Evolutionary conservation across 2,329 filamentous ascomycete species (phyloP), one percentile per base, ranked within the genome.

Genomic region (Shiraia sp.): DNA sequence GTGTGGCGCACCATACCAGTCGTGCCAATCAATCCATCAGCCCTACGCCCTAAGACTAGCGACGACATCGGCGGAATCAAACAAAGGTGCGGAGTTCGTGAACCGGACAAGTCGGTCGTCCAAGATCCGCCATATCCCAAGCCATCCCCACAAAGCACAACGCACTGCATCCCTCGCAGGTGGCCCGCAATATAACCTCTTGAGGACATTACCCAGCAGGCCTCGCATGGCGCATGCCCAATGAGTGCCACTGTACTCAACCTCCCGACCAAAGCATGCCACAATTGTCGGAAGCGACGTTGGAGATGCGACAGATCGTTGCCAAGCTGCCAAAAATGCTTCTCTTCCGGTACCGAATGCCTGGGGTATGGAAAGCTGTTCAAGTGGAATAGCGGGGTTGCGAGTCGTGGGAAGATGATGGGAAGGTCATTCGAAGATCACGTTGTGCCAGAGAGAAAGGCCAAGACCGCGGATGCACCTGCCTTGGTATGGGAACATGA

Each of bases 311-410:
- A 85, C 65, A 75, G 78, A 45, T 83, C 81, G 24, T 68, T 77
- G 35, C 81, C 81, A 17, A 72, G 68, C 43, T 85, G 82, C 63
- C 75, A 78, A 55, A 85, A 84, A 69, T 85, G 81, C 63, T 65
- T 71, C 39, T 72, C 70, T 53, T 72, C 75, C 29, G 79, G 79
- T 19, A 72, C 79, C 60, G 73, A 79, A 53, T 85, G 82, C 69
- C 76, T 82, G 47, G 82, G 82, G 27, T 85, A 85, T 63, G 80
- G 79, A 46, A 78, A 77, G 57, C 65, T 83, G 32, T 78, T 83
- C 51, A 74, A 81, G 43, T 85, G 81, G 81, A 78, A 80, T 39
- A 71, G 76, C 42, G 74, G 74, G 38, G 75, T 79, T 42, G 76
- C 78, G 32, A 70, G 74, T 31, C 69, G 74, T 9, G 76, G 77